Conservation (phyloP, 805 yeast genomes). For the Candida dajiaensis region DNA sequence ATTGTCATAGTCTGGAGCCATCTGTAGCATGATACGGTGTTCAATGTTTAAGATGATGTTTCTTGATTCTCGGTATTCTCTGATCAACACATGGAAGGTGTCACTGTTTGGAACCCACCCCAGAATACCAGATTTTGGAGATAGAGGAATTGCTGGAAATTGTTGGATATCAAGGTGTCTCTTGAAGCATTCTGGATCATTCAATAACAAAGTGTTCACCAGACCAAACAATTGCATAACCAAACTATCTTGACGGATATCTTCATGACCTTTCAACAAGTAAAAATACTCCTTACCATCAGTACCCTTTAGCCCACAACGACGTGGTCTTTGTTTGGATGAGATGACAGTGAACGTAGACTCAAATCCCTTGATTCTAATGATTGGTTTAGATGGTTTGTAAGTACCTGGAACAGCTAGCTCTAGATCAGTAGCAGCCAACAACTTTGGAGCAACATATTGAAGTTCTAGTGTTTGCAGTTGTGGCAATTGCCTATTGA, state of each 20-base stretch:
- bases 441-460: slow-evolving; percentile 86
- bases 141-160: slow-evolving; percentile 89
- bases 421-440: slow-evolving; percentile 72
- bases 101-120: slow-evolving; percentile 99
- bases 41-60: slow-evolving; percentile 87
- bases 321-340: slow-evolving; percentile 94
- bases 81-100: slow-evolving; percentile 87
- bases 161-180: slow-evolving; percentile 90
- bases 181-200: slow-evolving; percentile 94
- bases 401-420: slow-evolving; percentile 95
- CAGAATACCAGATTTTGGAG: slow-evolving; percentile 93
- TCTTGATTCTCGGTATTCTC: slow-evolving; percentile 88
- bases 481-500: slow-evolving; percentile 84
- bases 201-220: slow-evolving; percentile 82
- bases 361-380: slow-evolving; percentile 69
- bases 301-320: slow-evolving; percentile 71
- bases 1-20: slow-evolving; percentile 94
- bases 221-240: slow-evolving; percentile 97
- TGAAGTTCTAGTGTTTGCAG: slow-evolving; percentile 81
- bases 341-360: slow-evolving; percentile 82
- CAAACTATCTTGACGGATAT: slow-evolving; percentile 92
- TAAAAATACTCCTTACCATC: slow-evolving; percentile 90
- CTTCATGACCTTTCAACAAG: slow-evolving; percentile 91
- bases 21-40: slow-evolving; percentile 91
- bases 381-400: slow-evolving; percentile 73